Evolutionary conservation across 441 rosid genomes (phyloP), one percentile per base, ranked within the genome.

Genomic region (Pelargonium myrrhifolium): DNA sequence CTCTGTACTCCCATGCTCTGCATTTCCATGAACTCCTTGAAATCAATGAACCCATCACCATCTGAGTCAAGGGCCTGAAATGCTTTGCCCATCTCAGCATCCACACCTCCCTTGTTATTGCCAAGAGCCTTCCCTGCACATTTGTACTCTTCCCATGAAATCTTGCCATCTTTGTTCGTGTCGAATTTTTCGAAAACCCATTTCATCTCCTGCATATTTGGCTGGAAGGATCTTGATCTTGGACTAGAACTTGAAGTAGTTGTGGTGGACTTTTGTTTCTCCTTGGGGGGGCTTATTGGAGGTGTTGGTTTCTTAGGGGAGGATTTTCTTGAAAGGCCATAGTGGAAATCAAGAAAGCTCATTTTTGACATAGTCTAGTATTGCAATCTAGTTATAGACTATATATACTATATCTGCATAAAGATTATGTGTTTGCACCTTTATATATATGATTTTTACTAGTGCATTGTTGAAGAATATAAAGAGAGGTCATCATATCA

Each of bases 151-250:
- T 78, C 75, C 56, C 55, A 65, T 2, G 85, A 83, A 64, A 83
- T 82, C 80, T 79, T 86, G 18, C 86, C 89, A 17, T 83, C 89
- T 75, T 47, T 77, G 79, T 85, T 81, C 20, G 75, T 51, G 68
- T 86, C 86, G 18, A 76, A 82, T 71, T 84, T 82, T 49, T 83
- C 68, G 39, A 86, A 84, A 64, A 86, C 86, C 74, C 78, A 62
- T 60, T 76, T 84, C 84, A 81, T 79, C 64, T 86, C 90, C 11
- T 86, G 82, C 6, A 28, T 64, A 21, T 76, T 79, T 26, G 84
- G 76, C 51, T 72, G 81, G 49, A 43, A 43, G 14, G 49, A 43
- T 10, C 49, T 43, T 43, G 12, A 9, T 43, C 14, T 43, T 43
- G 49, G 49, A 28, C 35, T 28, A 28, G 35, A 28, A 28, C 4